Percentiles rank a stretch among this genome's conserved stretches.
Conservation (phyloP, 495 filamentous ascomycete genomes). For the Bathelium albidoporum region DNA sequence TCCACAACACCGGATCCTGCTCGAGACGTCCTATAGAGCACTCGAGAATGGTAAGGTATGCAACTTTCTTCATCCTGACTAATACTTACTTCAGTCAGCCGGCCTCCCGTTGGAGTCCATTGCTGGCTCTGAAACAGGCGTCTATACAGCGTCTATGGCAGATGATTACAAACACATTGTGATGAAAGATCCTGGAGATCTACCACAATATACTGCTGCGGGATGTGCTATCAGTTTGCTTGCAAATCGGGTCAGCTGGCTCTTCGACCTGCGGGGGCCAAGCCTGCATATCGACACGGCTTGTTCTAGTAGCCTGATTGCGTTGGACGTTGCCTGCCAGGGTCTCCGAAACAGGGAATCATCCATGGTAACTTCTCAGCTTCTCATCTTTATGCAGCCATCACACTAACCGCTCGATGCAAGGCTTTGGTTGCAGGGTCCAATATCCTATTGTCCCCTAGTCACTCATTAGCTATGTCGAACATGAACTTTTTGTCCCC, state of each 20-base stretch:
- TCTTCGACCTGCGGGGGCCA: constrained; percentile 39
- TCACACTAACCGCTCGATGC: too few relatives aligned
- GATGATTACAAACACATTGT: constrained; percentile 6
- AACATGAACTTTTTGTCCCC: background rate
- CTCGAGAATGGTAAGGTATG: background rate
- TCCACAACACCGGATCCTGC: constrained; percentile 9
- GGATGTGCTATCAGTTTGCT: constrained; percentile 27
- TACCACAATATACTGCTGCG: background rate
- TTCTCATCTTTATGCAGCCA: too few relatives aligned
- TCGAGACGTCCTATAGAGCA: constrained; percentile 4
- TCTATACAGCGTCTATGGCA: constrained; percentile 2
- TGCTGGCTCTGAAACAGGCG: background rate
- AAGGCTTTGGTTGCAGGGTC: background rate
- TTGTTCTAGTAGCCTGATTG: constrained; percentile 43
- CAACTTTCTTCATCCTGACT: background rate
- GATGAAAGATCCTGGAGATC: background rate
- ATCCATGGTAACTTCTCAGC: too few relatives aligned
- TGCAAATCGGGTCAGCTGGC: constrained; percentile 41
- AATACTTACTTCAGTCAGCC: background rate
- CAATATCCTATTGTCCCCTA: background rate
- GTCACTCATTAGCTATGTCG: background rate
- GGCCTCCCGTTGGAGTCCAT: background rate
- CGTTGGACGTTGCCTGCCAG: constrained; percentile 42
- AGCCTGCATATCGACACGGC: constrained; percentile 43
- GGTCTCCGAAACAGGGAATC: constrained; percentile 38